phyloP scores from a whole-genome alignment of 1,284 basidiomycete species.

The Microbotryum scabiosae region DNA sequence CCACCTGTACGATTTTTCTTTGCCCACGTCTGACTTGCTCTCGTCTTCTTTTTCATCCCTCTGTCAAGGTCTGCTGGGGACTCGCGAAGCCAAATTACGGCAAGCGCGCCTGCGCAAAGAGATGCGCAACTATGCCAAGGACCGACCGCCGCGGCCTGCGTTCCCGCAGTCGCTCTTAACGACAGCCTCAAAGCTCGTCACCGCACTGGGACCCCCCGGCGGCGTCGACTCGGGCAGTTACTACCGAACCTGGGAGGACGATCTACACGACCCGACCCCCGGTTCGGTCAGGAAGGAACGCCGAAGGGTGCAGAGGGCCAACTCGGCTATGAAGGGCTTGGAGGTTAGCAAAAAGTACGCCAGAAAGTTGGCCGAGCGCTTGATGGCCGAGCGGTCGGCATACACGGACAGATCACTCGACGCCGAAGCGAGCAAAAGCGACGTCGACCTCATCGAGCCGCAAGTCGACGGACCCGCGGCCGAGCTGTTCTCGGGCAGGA shows the following conservation, averaged over 20 bases:
- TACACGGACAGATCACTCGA: not conserved
- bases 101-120: not conserved
- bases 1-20: too few relatives aligned
- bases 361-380: not conserved
- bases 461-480: not conserved
- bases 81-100: not conserved
- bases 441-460: not conserved
- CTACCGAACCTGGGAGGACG: not conserved
- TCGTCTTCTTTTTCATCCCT: not conserved
- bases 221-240: conserved; percentile 4
- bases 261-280: not conserved
- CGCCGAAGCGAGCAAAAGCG: not conserved
- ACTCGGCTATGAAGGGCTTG: conserved; percentile 16
- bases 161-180: conserved; percentile 17
- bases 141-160: conserved; percentile 19
- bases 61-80: not conserved
- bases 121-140: conserved; percentile 4
- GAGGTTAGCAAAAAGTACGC: conserved; percentile 9
- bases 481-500: too few relatives aligned
- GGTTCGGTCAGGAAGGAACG: not conserved
- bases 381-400: not conserved
- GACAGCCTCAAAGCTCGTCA: conserved; percentile 8
- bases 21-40: not conserved
- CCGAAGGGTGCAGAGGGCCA: conserved; percentile 12
- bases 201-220: conserved; percentile 21